Evolutionary conservation across 441 rosid species (phyloP), one percentile per base, ranked within the genome.

Genomic region (Euphorbia schlechtendalii): DNA sequence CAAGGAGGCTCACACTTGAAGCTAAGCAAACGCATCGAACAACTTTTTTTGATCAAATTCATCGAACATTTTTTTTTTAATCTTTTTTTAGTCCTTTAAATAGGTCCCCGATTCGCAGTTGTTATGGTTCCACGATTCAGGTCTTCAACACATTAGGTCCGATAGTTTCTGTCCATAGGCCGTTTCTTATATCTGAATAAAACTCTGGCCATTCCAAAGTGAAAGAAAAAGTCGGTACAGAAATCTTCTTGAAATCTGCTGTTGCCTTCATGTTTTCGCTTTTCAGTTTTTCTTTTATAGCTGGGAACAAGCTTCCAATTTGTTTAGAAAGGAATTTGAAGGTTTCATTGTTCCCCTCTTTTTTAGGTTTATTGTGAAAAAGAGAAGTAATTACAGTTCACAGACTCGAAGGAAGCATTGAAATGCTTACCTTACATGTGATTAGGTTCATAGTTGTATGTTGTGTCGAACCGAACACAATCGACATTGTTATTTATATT

Each of bases 31-130:
- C 46, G 66, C 65, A 63, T 51, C 70, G 61, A 69, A 72, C 77
- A 72, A 68, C 69, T 72, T 73, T 82, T 73, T 66, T n/a, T n/a
- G 70, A 71, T 81, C 81, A 76, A 81, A 80, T 78, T 78, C 71
- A 72, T 73, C 72, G 77, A 71, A 77, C 53, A 56, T 64, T 77
- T 40, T 56, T 18, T n/a, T 8, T 27, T 27, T 27, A n/a, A n/a
- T n/a, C n/a, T 77, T 80, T 69, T 65, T 30, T 55, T 40, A 59
- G 71, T 66, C 76, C 67, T 22, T 66, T 75, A 71, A 71, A 69
- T 64, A 64, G 86, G 72, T 75, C 67, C 73, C 75, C 60, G 72
- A n/a, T 59, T 68, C 69, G 66, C 71, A 56, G 67, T 63, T 56
- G 59, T 30, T 65, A 53, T 55, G 71, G 58, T 77, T 76, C 77